These are phyloP conservation scores for Thielaviopsis punctulata DNA, from an alignment of 2,329 filamentous ascomycete genomes.

Conservation along the genomic window DNA sequence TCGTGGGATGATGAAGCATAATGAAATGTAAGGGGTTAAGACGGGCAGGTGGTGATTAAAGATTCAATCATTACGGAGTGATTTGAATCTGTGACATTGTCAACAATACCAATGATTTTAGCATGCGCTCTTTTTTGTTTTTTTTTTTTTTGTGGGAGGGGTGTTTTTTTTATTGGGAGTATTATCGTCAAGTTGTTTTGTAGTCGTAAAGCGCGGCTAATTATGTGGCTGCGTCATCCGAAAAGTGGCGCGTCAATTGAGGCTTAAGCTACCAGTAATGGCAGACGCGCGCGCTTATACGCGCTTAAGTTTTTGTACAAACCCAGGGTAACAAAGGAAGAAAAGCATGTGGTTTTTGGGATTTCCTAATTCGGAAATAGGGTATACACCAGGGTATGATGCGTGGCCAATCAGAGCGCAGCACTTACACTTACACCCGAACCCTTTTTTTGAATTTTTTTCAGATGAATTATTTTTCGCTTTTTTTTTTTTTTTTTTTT, in stretches of 20 bases:
- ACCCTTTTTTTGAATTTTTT: constrained; percentile 4
- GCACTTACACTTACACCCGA: constrained; percentile 10
- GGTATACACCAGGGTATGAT: not conserved
- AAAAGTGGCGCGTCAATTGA: not conserved
- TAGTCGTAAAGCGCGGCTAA: no score
- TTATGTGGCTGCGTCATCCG: not conserved
- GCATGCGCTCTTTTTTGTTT: not conserved
- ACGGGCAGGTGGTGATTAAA: not conserved
- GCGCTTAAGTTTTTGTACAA: not conserved
- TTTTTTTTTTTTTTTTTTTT: not conserved
- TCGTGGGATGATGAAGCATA: not conserved
- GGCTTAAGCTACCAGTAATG: not conserved
- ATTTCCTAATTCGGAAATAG: not conserved
- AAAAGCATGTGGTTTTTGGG: not conserved
- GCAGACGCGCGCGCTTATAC: not conserved
- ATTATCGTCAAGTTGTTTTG: not conserved
- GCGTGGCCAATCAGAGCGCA: not conserved
- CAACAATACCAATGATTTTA: constrained; percentile 10
- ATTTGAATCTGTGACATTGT: constrained; percentile 4
- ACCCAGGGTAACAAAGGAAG: no score
- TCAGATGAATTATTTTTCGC: not conserved
- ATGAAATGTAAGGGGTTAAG: not conserved
- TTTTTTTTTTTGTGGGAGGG: not conserved
- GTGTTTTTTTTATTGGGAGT: not conserved
- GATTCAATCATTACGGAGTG: constrained; percentile 1